Evolutionary conservation across 176 grass and related monocot species (phyloP).

Genomic region (Pontederia crassipes): DNA sequence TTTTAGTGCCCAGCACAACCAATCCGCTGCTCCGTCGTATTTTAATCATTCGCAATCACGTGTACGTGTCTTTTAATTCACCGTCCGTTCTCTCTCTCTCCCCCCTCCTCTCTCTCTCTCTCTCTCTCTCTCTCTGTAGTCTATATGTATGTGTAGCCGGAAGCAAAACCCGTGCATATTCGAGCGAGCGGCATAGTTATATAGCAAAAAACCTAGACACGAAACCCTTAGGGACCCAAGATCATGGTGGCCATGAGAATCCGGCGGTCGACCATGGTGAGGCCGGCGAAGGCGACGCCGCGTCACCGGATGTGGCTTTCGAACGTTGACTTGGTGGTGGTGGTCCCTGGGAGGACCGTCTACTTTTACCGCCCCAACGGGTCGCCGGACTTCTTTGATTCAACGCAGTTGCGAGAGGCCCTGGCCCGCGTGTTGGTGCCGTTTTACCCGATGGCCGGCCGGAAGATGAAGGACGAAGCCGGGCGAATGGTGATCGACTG

Average conservation of each 20-base stretch:
- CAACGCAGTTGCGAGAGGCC: constrained; percentile 38
- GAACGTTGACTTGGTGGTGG: constrained; percentile 64
- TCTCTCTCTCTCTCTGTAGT: too few relatives aligned
- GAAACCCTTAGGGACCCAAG: neutral
- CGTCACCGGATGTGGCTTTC: neutral
- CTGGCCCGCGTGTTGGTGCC: constrained; percentile 66
- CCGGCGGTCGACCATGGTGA: constrained; percentile 52
- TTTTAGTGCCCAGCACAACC: too few relatives aligned
- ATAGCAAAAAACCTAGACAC: too few relatives aligned
- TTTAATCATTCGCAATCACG: too few relatives aligned
- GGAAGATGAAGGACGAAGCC: constrained; percentile 60
- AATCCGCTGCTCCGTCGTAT: too few relatives aligned
- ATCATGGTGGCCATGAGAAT: constrained; percentile 40
- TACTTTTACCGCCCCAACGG: constrained; percentile 53
- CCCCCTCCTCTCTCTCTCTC: too few relatives aligned
- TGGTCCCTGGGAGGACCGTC: constrained; percentile 79
- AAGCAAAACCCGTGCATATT: too few relatives aligned
- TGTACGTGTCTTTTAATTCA: too few relatives aligned
- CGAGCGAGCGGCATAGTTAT: too few relatives aligned
- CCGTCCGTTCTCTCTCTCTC: too few relatives aligned
- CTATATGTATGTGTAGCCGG: too few relatives aligned
- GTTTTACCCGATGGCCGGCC: constrained; percentile 84
- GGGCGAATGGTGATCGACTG: constrained; percentile 82
- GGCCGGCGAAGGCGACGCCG: constrained; percentile 54
- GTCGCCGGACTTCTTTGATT: constrained; percentile 50